Base-by-base conservation (phyloP, 352 stramenopile species). In the Phytophthora melonis region DNA sequence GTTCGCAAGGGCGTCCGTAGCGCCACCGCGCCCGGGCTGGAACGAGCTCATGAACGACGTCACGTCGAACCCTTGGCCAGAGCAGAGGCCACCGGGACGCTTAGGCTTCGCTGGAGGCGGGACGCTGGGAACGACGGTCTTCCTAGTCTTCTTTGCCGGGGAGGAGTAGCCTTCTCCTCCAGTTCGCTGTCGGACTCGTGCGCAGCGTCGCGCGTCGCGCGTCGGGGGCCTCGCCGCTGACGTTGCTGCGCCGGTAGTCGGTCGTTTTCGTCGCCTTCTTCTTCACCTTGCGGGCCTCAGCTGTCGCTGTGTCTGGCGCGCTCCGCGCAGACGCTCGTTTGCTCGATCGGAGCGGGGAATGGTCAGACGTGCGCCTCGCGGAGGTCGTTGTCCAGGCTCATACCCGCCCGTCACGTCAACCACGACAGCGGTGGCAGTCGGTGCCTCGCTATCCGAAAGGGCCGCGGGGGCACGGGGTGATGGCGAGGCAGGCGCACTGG, bases 361-460 rank as follows among this genome's bases (percentile, higher is more conserved):
- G 23, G 23, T 25, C 23, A 25, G 23, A 25, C 23, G 23, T 25
- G 23, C 23, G 2, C 23, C 23, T 25, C 23, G 23, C 23, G 2
- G 58, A 52, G 1, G 58, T 58, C 16, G 58, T 8, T 1, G 25
- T 58, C 66, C 66, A 72, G 66, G 21, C 23, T 63, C 58, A n/a
- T 60, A 45, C 13, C 14, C 18, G 19, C 45, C 45, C 25, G 56
- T 72, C 19, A 72, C 65, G 56, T 66, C 65, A 14, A 66, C 65
- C 49, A 66, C 47, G 36, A 43, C 61, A 30, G 19, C 45, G 14
- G 49, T 27, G n/a, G 2, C 21, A 19, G 25, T 11, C 30, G 34
- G 23, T 41, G 32, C 18, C 32, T 70, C 55, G 64, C 32, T 69
- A 50, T 61, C 53, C 50, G 36, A 55, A 8, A 39, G 52, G 16